Conservation (phyloP, 352 stramenopile genomes). For the Globisporangium yorkense region DNA sequence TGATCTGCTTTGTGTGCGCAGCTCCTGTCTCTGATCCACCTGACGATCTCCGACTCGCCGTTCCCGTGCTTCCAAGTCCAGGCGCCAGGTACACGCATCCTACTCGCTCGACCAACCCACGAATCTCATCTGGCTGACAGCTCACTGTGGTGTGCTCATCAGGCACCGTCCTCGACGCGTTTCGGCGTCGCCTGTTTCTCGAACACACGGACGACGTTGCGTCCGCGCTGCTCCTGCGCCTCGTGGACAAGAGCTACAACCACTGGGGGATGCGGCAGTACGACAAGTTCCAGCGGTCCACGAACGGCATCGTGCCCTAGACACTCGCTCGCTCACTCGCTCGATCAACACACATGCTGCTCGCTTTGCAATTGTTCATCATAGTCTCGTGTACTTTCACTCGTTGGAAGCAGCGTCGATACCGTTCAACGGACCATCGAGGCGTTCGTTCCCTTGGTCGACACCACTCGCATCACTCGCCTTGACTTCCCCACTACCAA, state of each 20-base stretch:
- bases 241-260: constrained; percentile 59
- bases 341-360: neutral
- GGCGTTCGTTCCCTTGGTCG: neutral
- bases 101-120: neutral
- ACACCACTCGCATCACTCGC: neutral
- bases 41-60: constrained; percentile 81
- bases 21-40: constrained; percentile 86
- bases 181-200: constrained; percentile 33
- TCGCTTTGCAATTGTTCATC: neutral
- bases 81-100: constrained; percentile 12
- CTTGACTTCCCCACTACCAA: neutral
- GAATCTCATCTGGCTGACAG: neutral
- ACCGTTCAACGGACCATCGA: neutral
- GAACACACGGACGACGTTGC: constrained; percentile 18
- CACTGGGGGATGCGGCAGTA: constrained; percentile 66
- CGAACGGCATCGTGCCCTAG: constrained; percentile 61
- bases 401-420: neutral
- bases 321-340: neutral
- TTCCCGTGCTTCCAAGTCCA: constrained; percentile 84
- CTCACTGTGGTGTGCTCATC: neutral
- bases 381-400: neutral
- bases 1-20: constrained; percentile 4
- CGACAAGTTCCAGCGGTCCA: constrained; percentile 61
- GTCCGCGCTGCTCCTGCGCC: constrained; percentile 19
- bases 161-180: constrained; percentile 16